A percentile compares a stretch with the other conserved stretches of the same genome.
These are phyloP conservation scores for Prunus yedoensis DNA, from an alignment of 331 rosid species.

Conservation along the genomic window DNA sequence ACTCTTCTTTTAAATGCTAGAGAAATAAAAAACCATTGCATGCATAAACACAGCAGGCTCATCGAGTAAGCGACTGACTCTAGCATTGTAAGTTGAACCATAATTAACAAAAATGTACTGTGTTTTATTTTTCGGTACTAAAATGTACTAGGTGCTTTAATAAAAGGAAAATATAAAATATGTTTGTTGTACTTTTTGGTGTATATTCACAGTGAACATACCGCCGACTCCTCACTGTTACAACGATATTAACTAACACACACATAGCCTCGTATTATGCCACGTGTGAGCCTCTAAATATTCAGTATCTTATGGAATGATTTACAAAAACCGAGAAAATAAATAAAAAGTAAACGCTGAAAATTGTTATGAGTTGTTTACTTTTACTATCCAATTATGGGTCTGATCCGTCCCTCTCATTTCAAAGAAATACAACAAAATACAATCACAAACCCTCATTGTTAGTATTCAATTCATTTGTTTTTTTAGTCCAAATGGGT, in stretches of 20 bases:
- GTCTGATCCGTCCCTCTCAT: neutral
- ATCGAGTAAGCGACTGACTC: too few species aligned
- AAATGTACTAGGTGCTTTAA: too few species aligned
- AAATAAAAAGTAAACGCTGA: neutral
- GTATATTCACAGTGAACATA: neutral
- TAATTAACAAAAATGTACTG: too few species aligned
- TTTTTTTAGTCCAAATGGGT: too few species aligned
- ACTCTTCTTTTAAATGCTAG: too few species aligned
- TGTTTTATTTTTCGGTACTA: too few species aligned
- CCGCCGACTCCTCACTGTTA: slow-evolving; percentile 7
- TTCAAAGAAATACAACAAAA: neutral
- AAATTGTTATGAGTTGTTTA: neutral
- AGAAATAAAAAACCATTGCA: too few species aligned
- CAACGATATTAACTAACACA: slow-evolving; percentile 1
- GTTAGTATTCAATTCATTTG: neutral
- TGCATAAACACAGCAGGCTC: too few species aligned
- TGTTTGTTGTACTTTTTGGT: neutral
- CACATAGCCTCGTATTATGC: neutral
- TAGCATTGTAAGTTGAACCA: too few species aligned
- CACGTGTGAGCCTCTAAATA: neutral
- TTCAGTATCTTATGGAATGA: neutral
- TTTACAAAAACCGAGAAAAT: neutral
- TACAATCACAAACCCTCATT: neutral
- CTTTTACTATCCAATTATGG: neutral
- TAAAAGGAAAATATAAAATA: neutral